Conservation (phyloP, 140 eudicot genomes). For the Flaveria floridana region DNA sequence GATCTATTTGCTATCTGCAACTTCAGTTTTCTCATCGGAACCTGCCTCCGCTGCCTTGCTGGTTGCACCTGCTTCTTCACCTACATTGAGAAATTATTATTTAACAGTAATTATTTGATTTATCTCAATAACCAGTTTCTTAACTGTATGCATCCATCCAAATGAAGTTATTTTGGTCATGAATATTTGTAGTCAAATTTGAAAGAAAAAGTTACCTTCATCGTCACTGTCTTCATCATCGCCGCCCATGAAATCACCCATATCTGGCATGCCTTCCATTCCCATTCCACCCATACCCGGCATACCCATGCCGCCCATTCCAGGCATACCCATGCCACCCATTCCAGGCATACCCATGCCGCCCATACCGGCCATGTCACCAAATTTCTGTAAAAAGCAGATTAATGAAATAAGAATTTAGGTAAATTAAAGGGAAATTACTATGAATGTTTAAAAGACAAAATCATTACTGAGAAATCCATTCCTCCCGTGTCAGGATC, state of each 20-base stretch:
- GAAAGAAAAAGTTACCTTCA: conserved; percentile 48
- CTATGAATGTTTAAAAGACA: too few species aligned
- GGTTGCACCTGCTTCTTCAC: conserved; percentile 40
- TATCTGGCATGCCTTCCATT: conserved; percentile 50
- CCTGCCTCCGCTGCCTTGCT: conserved; percentile 32
- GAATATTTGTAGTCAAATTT: not conserved
- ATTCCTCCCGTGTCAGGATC: conserved; percentile 70
- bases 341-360: conserved; percentile 46
- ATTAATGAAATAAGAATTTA: not conserved
- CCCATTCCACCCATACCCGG: conserved; percentile 56
- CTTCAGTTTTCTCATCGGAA: conserved; percentile 37
- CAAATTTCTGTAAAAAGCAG: conserved; percentile 53
- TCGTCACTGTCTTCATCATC: conserved; percentile 75
- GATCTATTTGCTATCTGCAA: conserved; percentile 33
- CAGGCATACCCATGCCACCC: conserved; percentile 42
- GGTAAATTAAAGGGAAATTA: not conserved
- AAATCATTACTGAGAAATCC: conserved; percentile 81
- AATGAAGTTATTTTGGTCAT: not conserved
- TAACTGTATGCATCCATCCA: not conserved
- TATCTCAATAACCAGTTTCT: not conserved
- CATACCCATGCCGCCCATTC: conserved; percentile 48
- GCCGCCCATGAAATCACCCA: conserved; percentile 53
- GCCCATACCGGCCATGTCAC: conserved; percentile 47
- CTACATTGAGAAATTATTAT: conserved; percentile 23
- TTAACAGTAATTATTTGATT: not conserved